phyloP scores from a whole-genome alignment of 2,329 filamentous ascomycete species.

The Didymellaceae sp. region DNA sequence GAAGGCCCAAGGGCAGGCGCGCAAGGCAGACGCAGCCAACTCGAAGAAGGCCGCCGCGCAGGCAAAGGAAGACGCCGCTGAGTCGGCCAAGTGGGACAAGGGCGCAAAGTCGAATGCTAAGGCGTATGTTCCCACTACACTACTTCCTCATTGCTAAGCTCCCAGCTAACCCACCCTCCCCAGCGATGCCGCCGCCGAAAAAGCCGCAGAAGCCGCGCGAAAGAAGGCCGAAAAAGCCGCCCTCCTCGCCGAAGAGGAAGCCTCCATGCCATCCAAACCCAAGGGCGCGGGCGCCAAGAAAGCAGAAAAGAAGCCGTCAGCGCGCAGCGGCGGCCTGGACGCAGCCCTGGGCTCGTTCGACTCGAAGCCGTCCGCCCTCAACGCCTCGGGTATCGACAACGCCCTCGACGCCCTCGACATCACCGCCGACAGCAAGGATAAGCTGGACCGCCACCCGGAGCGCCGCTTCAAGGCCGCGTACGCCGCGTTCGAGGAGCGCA shows the following conservation, averaged over 20 bases:
- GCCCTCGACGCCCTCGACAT: slow-evolving; percentile 85
- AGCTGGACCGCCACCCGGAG: slow-evolving; percentile 89
- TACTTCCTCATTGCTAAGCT: neutral
- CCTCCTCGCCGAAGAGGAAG: slow-evolving; percentile 82
- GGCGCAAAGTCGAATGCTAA: slow-evolving; percentile 85
- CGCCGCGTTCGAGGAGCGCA: slow-evolving; percentile 78
- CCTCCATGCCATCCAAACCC: slow-evolving; percentile 65
- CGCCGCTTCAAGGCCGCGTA: slow-evolving; percentile 86
- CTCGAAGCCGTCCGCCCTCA: slow-evolving; percentile 63
- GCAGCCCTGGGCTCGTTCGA: slow-evolving; percentile 56
- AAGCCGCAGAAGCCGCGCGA: slow-evolving; percentile 79
- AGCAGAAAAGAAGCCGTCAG: slow-evolving; percentile 53
- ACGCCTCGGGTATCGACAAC: slow-evolving; percentile 89
- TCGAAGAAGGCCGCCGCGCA: slow-evolving; percentile 77
- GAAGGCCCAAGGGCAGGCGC: slow-evolving; percentile 86
- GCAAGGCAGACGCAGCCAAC: slow-evolving; percentile 88
- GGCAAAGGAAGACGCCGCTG: slow-evolving; percentile 68
- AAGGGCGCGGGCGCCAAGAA: slow-evolving; percentile 74
- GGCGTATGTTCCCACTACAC: slow-evolving; percentile 68
- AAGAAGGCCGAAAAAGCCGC: slow-evolving; percentile 95
- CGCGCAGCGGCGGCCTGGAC: slow-evolving; percentile 68
- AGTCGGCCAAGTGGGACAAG: slow-evolving; percentile 81
- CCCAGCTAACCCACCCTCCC: slow-evolving; percentile 19
- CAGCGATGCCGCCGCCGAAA: slow-evolving; percentile 84
- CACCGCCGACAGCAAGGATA: slow-evolving; percentile 64